Percentiles rank a stretch among this genome's conserved stretches.
Conservation (phyloP, 345 rosid genomes). For the Combretum micranthum region DNA sequence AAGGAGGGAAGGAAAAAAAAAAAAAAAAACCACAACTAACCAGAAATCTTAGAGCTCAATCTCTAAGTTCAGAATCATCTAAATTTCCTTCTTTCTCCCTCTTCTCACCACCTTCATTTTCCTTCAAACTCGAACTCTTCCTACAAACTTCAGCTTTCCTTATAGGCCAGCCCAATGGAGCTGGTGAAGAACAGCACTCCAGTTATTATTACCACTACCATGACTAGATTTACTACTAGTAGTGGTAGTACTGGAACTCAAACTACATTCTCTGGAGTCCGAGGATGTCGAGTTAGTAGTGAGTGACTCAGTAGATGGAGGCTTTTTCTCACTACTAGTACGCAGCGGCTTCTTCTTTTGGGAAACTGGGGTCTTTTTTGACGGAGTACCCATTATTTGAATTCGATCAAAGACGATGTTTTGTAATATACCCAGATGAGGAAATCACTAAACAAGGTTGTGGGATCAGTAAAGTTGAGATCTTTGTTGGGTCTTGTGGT, state of each 20-base stretch:
- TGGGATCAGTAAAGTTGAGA: too few species aligned
- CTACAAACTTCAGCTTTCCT: constrained; percentile 55
- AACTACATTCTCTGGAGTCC: constrained; percentile 49
- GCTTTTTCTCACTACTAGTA: too few species aligned
- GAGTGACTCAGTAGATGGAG: constrained; percentile 24
- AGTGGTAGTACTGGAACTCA: too few species aligned
- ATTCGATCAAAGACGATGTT: too few species aligned
- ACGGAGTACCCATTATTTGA: too few species aligned
- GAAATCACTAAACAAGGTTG: too few species aligned
- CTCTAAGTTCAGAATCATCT: constrained; percentile 32
- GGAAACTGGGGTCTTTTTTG: too few species aligned
- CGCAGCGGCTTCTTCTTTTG: too few species aligned
- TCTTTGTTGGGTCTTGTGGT: too few species aligned
- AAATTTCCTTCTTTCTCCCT: constrained; percentile 20
- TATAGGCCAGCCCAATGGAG: constrained; percentile 92
- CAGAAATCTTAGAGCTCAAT: constrained; percentile 35
- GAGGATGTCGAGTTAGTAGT: constrained; percentile 2
- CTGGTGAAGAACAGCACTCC: constrained; percentile 29
- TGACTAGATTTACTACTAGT: too few species aligned
- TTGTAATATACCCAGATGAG: too few species aligned
- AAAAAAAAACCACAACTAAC: constrained; percentile 22
- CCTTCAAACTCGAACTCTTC: constrained; percentile 28
- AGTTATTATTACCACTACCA: too few species aligned
- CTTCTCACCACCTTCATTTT: constrained; percentile 26
- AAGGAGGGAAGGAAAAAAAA: not conserved